Base-by-base conservation (phyloP, 2,329 filamentous ascomycete genomes). In the Trichoderma asperellum region DNA sequence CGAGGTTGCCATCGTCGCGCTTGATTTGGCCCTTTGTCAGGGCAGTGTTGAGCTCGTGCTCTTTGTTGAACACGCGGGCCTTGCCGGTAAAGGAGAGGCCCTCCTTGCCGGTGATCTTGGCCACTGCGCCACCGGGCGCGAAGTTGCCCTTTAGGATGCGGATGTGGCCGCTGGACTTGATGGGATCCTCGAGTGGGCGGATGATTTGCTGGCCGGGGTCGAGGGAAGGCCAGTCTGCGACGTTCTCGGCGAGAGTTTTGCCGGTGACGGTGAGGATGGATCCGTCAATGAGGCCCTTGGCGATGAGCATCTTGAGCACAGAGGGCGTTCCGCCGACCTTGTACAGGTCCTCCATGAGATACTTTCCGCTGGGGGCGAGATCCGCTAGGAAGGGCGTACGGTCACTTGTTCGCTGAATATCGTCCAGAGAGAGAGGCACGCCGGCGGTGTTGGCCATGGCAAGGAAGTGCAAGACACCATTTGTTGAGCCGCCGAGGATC, bases 91-190 rank as follows among this genome's bases (percentile, higher is more conserved):
- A 98, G 14, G 82, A 84, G 7, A 94, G 86, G 2, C 95, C 95
- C 79, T 98, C 95, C 79, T 97, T 97, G 43, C 95, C 95, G 0
- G 95, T 97, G 79, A 98, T 97, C 81, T 98, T 98, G 70, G 94
- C 94, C 1, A 98, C 94, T 0, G 94, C 92, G 40, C 95, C 95
- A 12, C 89, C 91, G 1, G 95, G 95, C 2, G 94, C 93, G 37
- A 97, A 86, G 78, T 97, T 97, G 24, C 95, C 95, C 70, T 88
- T 87, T 4, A 98, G 86, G 70, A 98, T 92, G 79, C 95, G 93
- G 70, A 98, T 87, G 79, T 98, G 95, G 55, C 95, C 95, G 0
- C 90, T 93, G 1, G 85, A 73, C 79, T 97, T 97, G 84, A 97
- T 95, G 63, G 86, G 86, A 75, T 88, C 73, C 14, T 86, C 84